Evolutionary conservation across 495 filamentous ascomycete genomes (phyloP).

Genomic region (Penicillium alfredii): DNA sequence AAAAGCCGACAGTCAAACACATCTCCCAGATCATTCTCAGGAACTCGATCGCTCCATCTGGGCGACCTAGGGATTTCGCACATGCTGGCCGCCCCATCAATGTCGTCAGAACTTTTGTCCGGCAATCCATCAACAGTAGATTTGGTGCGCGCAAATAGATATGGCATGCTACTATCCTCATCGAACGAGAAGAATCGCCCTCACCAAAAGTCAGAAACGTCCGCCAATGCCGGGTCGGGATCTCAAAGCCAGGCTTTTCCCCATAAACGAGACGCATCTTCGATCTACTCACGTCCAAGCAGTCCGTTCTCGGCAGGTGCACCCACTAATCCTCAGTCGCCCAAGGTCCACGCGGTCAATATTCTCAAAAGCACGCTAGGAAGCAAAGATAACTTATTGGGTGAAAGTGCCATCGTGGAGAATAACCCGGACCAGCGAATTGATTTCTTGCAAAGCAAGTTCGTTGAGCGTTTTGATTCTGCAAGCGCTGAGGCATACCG

Average conservation of each 20-base stretch:
- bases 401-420: neutral
- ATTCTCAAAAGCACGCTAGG: neutral
- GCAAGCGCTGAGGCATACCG: slow-evolving; percentile 4
- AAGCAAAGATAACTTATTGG: neutral
- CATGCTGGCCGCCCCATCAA: slow-evolving; percentile 21
- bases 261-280: slow-evolving; percentile 17
- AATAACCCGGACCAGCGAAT: neutral
- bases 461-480: slow-evolving; percentile 27
- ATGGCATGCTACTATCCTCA: slow-evolving; percentile 9
- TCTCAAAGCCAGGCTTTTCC: slow-evolving; percentile 3
- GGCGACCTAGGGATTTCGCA: slow-evolving; percentile 31
- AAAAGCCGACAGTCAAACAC: slow-evolving; percentile 21
- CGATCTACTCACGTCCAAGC: slow-evolving; percentile 27
- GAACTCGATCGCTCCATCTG: slow-evolving; percentile 24
- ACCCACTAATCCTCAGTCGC: slow-evolving; percentile 5
- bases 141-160: slow-evolving; percentile 11
- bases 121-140: slow-evolving; percentile 19
- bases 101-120: slow-evolving; percentile 21
- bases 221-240: slow-evolving; percentile 4
- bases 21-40: slow-evolving; percentile 10
- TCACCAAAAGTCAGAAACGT: slow-evolving; percentile 3
- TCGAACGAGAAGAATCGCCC: slow-evolving; percentile 12
- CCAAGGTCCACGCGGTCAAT: slow-evolving; percentile 2
- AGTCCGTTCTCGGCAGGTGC: slow-evolving; percentile 11
- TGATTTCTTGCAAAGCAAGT: slow-evolving; percentile 18